Conservation (phyloP, 1,284 basidiomycete genomes). For the Pisolithus thermaeus region DNA sequence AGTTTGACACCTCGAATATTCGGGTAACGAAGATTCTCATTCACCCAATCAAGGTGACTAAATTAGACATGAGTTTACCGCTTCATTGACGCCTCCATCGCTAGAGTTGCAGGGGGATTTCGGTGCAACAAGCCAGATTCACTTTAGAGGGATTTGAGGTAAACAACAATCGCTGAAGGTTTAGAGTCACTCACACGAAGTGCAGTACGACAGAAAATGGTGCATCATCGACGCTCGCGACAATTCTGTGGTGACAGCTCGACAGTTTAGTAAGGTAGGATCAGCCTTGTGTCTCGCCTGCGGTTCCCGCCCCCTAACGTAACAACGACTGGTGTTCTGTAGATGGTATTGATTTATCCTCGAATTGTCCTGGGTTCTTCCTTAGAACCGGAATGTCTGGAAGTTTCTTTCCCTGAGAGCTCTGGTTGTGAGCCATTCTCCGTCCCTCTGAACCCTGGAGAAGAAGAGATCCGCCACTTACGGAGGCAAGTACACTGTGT, state of each 20-base stretch:
- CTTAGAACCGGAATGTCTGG: constrained; percentile 43
- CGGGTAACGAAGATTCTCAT: constrained; percentile 56
- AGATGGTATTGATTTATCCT: constrained; percentile 68
- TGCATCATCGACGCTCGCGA: constrained; percentile 55
- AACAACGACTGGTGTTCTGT: not conserved
- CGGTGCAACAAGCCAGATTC: constrained; percentile 50
- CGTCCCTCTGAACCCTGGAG: constrained; percentile 51
- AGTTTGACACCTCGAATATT: constrained; percentile 32
- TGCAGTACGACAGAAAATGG: constrained; percentile 64
- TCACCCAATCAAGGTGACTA: constrained; percentile 60
- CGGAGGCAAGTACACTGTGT: constrained; percentile 37
- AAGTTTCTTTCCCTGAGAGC: constrained; percentile 52
- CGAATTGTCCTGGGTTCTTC: constrained; percentile 41
- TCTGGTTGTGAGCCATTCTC: constrained; percentile 50
- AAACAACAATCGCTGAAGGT: constrained; percentile 11
- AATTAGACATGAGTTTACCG: constrained; percentile 3
- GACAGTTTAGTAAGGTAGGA: constrained; percentile 54
- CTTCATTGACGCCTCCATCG: not conserved
- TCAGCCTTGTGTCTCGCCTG: not conserved
- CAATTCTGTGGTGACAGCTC: constrained; percentile 55
- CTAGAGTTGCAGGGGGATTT: constrained; percentile 60
- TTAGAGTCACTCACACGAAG: not conserved
- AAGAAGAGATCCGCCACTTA: constrained; percentile 47
- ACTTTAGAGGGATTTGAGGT: constrained; percentile 65
- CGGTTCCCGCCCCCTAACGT: no score